Evolutionary conservation across 1,139 yeast genomes (phyloP), one percentile per base, ranked within the genome.

Genomic region (Pneumocystis canis): DNA sequence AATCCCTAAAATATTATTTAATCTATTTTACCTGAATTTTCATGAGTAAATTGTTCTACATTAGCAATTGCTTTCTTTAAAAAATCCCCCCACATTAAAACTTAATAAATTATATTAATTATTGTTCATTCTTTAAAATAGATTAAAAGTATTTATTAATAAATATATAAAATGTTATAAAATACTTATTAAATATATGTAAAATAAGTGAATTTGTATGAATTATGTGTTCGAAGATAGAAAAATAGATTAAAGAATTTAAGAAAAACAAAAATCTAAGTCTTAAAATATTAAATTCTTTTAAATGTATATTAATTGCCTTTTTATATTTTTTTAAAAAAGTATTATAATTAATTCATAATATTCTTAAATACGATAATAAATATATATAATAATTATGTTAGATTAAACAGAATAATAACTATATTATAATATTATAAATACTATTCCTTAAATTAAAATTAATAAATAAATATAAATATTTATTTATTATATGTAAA

Each of bases 11-110:
- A 37, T n/a, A n/a, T n/a, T n/a, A n/a, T n/a, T n/a, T n/a, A n/a
- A n/a, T n/a, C n/a, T n/a, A 25, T 47, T n/a, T 25, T 47, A 47
- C 54, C 54, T 47, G 28, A 25, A 25, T 6, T 25, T 25, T 47
- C 54, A 47, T 47, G 25, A 25, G 28, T 47, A 28, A 47, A 25
- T 20, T 58, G 39, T 20, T 61, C 63, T n/a, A 61, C 63, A 31
- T 61, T 61, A 25, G 62, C 30, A 56, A 61, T 33, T 16, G 63
- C 56, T 25, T 61, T 54, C 18, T 54, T 56, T 11, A 61, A 40
- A 37, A 61, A 37, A 20, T 54, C 63, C 28, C 63, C 25, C 54
- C 54, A 47, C 54, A 47, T 47, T 5, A 25, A 3, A 37, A 14
- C 16, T n/a, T 35, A 35, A 35, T 14, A 35, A 14, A 4, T 35